phyloP scores from a whole-genome alignment of 1,284 basidiomycete genomes.

The Stygiomarasmius scandens region DNA sequence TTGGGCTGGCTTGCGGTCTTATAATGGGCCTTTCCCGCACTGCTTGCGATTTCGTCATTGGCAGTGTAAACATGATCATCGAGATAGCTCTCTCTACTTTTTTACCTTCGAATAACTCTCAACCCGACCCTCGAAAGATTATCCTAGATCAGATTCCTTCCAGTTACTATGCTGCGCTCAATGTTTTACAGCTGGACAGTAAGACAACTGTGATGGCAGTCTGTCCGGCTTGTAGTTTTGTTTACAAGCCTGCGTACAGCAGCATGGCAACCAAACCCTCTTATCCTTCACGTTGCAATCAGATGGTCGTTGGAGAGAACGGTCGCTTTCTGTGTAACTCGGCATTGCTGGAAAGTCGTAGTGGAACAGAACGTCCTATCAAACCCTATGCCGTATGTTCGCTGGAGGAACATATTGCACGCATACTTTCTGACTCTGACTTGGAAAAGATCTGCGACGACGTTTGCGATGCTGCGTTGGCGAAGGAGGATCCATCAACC shows the following conservation, averaged over 20 bases:
- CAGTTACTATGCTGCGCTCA: conserved; percentile 20
- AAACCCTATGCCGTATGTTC: conserved; percentile 13
- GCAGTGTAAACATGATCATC: conserved; percentile 20
- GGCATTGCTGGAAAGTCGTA: background rate
- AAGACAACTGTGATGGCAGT: conserved; percentile 17
- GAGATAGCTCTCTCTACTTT: conserved; percentile 11
- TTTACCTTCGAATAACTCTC: background rate
- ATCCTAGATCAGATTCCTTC: conserved; percentile 19
- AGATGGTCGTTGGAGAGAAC: conserved; percentile 14
- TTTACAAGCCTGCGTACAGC: conserved; percentile 15
- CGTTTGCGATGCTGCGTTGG: conserved; percentile 17
- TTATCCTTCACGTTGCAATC: background rate
- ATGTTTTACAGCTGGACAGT: conserved; percentile 23
- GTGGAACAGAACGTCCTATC: conserved; percentile 13
- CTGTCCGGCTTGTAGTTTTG: conserved; percentile 23
- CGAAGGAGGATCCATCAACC: background rate
- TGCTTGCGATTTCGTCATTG: conserved; percentile 25
- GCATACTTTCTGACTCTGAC: conserved; percentile 18
- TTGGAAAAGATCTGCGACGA: conserved; percentile 18
- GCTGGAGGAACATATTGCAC: conserved; percentile 17
- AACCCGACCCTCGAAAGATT: background rate
- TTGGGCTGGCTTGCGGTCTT: conserved; percentile 22
- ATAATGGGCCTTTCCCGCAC: conserved; percentile 24
- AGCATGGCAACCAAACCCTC: background rate
- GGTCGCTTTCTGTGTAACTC: conserved; percentile 4